Percentiles rank a stretch among this genome's conserved stretches.
phyloP scores from a whole-genome alignment of 2,329 filamentous ascomycete species.

The Trichoderma gracile region DNA sequence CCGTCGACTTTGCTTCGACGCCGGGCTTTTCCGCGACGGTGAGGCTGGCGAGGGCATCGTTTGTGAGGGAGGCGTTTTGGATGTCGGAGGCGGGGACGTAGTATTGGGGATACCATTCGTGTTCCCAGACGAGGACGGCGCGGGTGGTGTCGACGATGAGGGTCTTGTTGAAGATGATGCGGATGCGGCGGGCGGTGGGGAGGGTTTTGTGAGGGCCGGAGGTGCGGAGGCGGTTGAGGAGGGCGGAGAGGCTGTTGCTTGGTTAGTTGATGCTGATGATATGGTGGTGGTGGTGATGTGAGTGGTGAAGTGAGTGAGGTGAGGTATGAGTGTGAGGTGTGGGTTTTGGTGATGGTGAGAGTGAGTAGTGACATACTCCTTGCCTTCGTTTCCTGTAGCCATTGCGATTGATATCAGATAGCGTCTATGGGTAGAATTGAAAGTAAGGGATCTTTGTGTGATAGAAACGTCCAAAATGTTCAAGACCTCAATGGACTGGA shows the following conservation, averaged over 20 bases:
- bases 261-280: not conserved
- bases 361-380: slow-evolving; percentile 7
- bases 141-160: slow-evolving; percentile 42
- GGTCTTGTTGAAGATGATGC: slow-evolving; percentile 38
- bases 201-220: slow-evolving; percentile 34
- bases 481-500: too few species aligned
- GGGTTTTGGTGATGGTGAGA: too few species aligned
- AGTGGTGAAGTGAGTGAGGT: not conserved
- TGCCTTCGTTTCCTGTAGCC: not conserved
- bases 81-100: slow-evolving; percentile 42
- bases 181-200: slow-evolving; percentile 36
- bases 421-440: too few species aligned
- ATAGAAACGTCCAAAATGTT: too few species aligned
- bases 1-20: slow-evolving; percentile 33
- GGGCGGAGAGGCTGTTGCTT: slow-evolving; percentile 33
- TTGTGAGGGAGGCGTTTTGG: slow-evolving; percentile 33
- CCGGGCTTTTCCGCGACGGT: slow-evolving; percentile 34
- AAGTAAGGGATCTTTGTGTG: too few species aligned
- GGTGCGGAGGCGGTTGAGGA: slow-evolving; percentile 33
- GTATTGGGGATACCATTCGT: slow-evolving; percentile 50
- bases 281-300: not conserved
- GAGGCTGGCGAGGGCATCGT: slow-evolving; percentile 39
- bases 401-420: too few species aligned
- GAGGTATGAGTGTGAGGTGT: too few species aligned
- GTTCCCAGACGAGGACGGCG: slow-evolving; percentile 47